Conservation (phyloP, 2,329 filamentous ascomycete genomes). For the Dendryphion nanum region DNA sequence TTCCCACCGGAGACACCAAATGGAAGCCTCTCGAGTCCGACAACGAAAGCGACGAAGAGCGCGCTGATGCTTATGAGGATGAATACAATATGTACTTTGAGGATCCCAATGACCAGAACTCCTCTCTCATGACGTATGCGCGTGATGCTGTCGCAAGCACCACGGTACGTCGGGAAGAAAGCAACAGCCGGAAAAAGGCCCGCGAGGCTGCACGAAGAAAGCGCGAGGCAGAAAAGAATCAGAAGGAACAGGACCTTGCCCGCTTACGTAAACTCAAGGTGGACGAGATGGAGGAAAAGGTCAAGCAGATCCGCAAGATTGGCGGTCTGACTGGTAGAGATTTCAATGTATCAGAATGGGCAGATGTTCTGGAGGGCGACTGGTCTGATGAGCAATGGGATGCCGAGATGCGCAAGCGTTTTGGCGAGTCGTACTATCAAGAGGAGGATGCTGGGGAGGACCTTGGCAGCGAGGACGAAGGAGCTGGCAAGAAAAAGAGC, state of each 20-base stretch:
- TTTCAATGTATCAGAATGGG: slow-evolving; percentile 76
- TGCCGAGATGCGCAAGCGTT: slow-evolving; percentile 80
- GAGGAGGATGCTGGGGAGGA: slow-evolving; percentile 41
- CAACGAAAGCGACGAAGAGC: slow-evolving; percentile 71
- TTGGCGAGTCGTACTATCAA: slow-evolving; percentile 84
- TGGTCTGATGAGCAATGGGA: slow-evolving; percentile 93
- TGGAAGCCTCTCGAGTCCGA: slow-evolving; percentile 90
- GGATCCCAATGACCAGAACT: slow-evolving; percentile 83
- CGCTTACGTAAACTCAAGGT: slow-evolving; percentile 84
- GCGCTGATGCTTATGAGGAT: slow-evolving; percentile 83
- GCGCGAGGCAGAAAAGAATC: slow-evolving; percentile 74
- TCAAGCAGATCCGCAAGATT: slow-evolving; percentile 84
- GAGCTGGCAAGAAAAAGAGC: slow-evolving; percentile 50
- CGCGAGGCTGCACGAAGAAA: slow-evolving; percentile 75
- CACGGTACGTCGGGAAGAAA: slow-evolving; percentile 82
- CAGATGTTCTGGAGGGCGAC: slow-evolving; percentile 77
- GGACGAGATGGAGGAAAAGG: slow-evolving; percentile 83
- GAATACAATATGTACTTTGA: slow-evolving; percentile 97
- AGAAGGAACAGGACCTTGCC: slow-evolving; percentile 77
- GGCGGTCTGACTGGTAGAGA: slow-evolving; percentile 71
- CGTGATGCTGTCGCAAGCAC: slow-evolving; percentile 79
- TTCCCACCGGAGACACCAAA: slow-evolving; percentile 62
- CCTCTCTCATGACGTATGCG: slow-evolving; percentile 82
- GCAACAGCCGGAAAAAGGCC: slow-evolving; percentile 71
- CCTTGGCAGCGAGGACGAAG: slow-evolving; percentile 49